Percentiles rank a stretch among this genome's conserved stretches.
Evolutionary conservation across 371 early-diverging fungal genomes (phyloP).

Genomic region (Mucor circinelloides): DNA sequence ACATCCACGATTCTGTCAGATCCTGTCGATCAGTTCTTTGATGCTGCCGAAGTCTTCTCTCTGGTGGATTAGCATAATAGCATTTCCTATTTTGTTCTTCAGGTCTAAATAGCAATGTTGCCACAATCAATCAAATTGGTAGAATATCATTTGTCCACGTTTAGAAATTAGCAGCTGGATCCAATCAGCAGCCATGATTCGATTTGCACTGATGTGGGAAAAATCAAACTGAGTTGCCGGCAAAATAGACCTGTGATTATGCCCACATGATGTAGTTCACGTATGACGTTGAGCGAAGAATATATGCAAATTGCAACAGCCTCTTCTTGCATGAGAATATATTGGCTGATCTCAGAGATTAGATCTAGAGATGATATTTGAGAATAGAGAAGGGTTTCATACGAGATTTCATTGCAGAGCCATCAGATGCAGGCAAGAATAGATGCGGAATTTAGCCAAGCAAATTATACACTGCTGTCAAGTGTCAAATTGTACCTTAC

Average conservation of each 20-base stretch:
- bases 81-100: too few species aligned
- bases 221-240: background rate
- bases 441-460: background rate
- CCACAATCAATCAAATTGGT: background rate
- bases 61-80: too few species aligned
- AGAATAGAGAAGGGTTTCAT: too few species aligned
- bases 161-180: background rate
- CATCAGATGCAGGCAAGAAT: background rate
- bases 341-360: background rate
- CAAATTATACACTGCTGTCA: background rate
- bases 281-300: background rate
- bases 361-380: too few species aligned
- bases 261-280: background rate
- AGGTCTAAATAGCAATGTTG: too few species aligned
- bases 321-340: background rate
- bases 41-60: too few species aligned
- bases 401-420: too few species aligned
- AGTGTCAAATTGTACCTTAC: background rate
- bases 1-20: too few species aligned
- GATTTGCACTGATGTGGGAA: background rate
- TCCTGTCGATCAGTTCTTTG: too few species aligned
- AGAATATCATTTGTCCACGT: conserved; percentile 9
- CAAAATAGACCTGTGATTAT: background rate
- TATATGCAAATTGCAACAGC: background rate
- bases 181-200: background rate